Evolutionary conservation across 176 grass and related monocot species (phyloP).

Genomic region (Rhipidocladum racemiflorum): DNA sequence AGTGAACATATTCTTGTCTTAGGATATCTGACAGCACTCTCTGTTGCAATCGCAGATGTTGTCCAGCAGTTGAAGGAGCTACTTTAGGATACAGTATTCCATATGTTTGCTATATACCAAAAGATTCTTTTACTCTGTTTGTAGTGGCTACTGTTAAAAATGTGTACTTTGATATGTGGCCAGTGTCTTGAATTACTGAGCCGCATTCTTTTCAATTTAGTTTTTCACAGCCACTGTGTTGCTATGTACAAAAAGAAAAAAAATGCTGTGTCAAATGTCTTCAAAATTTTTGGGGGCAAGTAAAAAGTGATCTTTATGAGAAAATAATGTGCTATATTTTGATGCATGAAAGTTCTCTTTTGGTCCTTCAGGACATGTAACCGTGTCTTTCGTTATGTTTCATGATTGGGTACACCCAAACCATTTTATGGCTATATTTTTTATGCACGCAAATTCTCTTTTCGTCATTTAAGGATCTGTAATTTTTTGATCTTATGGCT

Average conservation of each 20-base stretch:
- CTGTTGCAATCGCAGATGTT: constrained; percentile 63
- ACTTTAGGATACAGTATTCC: constrained; percentile 30
- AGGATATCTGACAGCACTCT: neutral
- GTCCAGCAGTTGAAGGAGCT: constrained; percentile 84
- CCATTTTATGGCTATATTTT: constrained; percentile 10
- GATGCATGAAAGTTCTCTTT: neutral
- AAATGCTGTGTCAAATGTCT: neutral
- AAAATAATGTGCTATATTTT: neutral
- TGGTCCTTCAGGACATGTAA: neutral
- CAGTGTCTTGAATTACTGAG: neutral
- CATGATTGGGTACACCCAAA: neutral
- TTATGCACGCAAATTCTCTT: neutral
- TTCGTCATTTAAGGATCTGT: neutral
- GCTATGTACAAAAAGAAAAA: constrained; percentile 9
- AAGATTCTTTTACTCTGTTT: neutral
- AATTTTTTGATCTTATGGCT: neutral
- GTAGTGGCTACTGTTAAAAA: constrained; percentile 15
- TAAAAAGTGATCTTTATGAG: neutral
- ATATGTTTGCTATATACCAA: constrained; percentile 14
- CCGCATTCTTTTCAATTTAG: neutral
- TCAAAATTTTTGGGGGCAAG: neutral
- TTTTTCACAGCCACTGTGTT: neutral
- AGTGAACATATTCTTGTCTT: neutral
- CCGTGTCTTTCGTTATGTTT: neutral
- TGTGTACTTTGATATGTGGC: constrained; percentile 3